These are phyloP conservation scores for Heimioporus sp. DNA, from an alignment of 768 basidiomycete genomes.

Conservation along the genomic window DNA sequence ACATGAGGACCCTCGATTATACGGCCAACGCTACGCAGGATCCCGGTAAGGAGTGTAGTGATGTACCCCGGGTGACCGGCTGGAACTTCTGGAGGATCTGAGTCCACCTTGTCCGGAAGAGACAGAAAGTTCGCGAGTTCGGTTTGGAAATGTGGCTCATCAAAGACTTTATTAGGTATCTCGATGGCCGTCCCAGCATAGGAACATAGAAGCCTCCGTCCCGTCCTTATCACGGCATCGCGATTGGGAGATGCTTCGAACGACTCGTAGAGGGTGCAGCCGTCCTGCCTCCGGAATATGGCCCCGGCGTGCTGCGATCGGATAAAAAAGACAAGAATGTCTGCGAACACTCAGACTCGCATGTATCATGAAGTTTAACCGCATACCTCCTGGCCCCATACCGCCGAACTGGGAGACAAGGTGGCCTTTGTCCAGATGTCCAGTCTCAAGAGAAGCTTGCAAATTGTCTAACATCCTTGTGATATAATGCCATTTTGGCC, in stretches of 20 bases:
- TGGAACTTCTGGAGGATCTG: neutral
- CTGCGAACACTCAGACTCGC: conserved; percentile 17
- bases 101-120: neutral
- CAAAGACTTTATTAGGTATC: conserved; percentile 19
- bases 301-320: conserved; percentile 13
- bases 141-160: neutral
- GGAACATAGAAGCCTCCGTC: conserved; percentile 11
- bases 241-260: conserved; percentile 40
- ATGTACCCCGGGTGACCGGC: neutral
- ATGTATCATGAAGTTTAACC: no score
- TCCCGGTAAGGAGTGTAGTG: neutral
- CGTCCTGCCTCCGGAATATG: conserved; percentile 27
- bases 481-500: conserved; percentile 2
- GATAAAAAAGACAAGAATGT: conserved; percentile 35
- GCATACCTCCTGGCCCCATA: neutral
- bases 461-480: conserved; percentile 6
- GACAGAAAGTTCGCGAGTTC: neutral
- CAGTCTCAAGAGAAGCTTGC: neutral
- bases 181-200: conserved; percentile 41
- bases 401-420: neutral
- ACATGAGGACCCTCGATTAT: neutral
- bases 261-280: conserved; percentile 34
- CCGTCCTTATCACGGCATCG: neutral
- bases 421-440: neutral
- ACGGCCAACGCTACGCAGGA: neutral